Evolutionary conservation across 2,329 filamentous ascomycete genomes (phyloP), one percentile per base, ranked within the genome.

Genomic region (Nothomitra cinnamomea): DNA sequence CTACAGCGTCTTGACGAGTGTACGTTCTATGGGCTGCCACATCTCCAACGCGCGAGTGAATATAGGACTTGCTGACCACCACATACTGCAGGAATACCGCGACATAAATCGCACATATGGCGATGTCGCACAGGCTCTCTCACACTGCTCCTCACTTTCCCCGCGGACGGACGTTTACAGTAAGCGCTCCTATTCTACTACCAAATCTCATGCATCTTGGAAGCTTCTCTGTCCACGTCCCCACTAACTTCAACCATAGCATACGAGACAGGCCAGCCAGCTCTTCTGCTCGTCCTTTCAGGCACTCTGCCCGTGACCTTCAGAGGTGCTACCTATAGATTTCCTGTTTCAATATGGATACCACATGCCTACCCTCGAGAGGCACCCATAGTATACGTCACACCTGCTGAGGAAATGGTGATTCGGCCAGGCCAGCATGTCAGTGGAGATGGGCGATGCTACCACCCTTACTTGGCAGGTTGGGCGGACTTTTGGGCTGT

Each of bases 91-190:
- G 86, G 87, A 94, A 77, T 96, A 98, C 66, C 81, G 82, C 66
- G 87, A 96, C 70, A 83, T 94, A 56, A 94, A 90, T 64, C 83
- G 88, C 57, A 87, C 89, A 53, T 96, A 96, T 70, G 85, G 85
- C 65, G 89, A 96, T 69, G 82, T 94, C 60, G 89, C 86, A 58
- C 83, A 87, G 64, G 79, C 82, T 25, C 79, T 98, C 53, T 78
- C 85, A 32, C 78, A 84, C 60, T 87, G 88, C 64, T 80, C 87
- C 6, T 84, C 86, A 1, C 74, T 98, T 21, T 78, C 83, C 7
- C 87, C 89, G 24, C 80, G 86, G 60, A 98, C 92, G 57, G 89
- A 96, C 67, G 89, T 96, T 52, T 94, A 96, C 69, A 96, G 88
- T 94, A 76, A 61, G 79, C 67, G 25, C 47, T 52, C 52, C 53